Base-by-base conservation (phyloP, 78 protist genomes). In the Pigoraptor vietnamica region DNA sequence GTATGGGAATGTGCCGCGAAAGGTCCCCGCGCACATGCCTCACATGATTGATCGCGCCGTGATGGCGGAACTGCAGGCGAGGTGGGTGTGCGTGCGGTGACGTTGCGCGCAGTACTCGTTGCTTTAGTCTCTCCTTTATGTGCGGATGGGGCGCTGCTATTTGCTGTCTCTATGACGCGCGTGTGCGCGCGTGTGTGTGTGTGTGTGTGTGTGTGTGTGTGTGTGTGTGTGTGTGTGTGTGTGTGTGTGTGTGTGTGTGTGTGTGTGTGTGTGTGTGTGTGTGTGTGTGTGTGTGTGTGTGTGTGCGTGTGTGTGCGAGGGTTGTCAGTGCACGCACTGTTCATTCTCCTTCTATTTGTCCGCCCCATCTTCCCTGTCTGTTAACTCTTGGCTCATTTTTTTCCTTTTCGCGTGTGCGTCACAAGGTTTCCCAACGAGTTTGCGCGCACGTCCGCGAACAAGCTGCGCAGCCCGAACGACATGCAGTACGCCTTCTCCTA, bases 21-120 rank as follows among this genome's bases (percentile, higher is more conserved):
- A 96, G 37, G 99, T 98, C 39, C 98, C 98, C 0, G 98, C 99
- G 21, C 99, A 98, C 92, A 98, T 98, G 98, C 98, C 99, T 39
- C 98, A 98, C 40, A 89, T 97, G 92, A 97, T 98, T 35, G 97
- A 98, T 86, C 36, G 79, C 2, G 91, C 93, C 39, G 79, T 98
- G 14, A 93, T 98, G 94, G n/a, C 81, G 29, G 96, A 93, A 35
- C 91, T 98, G 39, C 98, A 97, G 91, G 48, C 6, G 0, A 89
- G 37, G 91, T 94, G 35, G 2, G 91, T 88, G 24, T 37, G 81
- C 35, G 0, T 39, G 37, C n/a, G n/a, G n/a, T n/a, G n/a, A n/a
- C n/a, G n/a, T n/a, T n/a, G n/a, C n/a, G n/a, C n/a, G n/a, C 33
- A 0, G 32, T 19, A 1, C 67, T 67, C 86, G 87, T 89, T 14